Evolutionary conservation across 2,329 filamentous ascomycete species (phyloP).

Genomic region (Beauveria sp.): DNA sequence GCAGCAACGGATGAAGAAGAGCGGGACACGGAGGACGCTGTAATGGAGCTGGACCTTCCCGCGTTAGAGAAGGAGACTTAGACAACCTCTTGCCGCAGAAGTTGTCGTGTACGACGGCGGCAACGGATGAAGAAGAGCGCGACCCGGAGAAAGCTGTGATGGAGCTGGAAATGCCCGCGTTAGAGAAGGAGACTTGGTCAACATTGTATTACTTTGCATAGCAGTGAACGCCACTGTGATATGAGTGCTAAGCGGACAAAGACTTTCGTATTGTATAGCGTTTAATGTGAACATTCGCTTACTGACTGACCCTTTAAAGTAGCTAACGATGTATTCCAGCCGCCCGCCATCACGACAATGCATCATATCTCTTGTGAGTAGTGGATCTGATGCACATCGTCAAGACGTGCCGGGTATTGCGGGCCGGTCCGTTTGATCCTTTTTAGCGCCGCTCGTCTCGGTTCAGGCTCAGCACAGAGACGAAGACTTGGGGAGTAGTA

Average conservation of each 20-base stretch:
- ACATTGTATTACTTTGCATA: neutral
- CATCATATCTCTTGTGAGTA: too few relatives aligned
- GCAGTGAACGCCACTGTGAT: neutral
- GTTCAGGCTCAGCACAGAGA: too few relatives aligned
- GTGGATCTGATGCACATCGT: too few relatives aligned
- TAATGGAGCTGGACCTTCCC: neutral
- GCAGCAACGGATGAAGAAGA: neutral
- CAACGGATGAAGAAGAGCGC: neutral
- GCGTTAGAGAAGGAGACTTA: neutral
- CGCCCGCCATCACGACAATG: too few relatives aligned
- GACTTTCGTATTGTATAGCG: neutral
- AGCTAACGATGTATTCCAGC: too few relatives aligned
- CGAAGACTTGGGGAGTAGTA: too few relatives aligned
- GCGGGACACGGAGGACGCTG: neutral
- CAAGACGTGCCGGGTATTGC: too few relatives aligned
- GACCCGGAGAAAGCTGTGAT: neutral
- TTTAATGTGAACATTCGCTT: neutral
- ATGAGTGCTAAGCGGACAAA: neutral
- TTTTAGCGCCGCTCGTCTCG: too few relatives aligned
- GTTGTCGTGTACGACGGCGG: neutral
- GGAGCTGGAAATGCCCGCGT: slow-evolving; percentile 1
- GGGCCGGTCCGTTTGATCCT: too few relatives aligned
- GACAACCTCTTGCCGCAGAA: neutral
- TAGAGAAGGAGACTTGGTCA: neutral
- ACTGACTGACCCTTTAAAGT: too few relatives aligned